Base-by-base conservation (phyloP, 345 rosid genomes). In the Schrenkiella parvula region DNA sequence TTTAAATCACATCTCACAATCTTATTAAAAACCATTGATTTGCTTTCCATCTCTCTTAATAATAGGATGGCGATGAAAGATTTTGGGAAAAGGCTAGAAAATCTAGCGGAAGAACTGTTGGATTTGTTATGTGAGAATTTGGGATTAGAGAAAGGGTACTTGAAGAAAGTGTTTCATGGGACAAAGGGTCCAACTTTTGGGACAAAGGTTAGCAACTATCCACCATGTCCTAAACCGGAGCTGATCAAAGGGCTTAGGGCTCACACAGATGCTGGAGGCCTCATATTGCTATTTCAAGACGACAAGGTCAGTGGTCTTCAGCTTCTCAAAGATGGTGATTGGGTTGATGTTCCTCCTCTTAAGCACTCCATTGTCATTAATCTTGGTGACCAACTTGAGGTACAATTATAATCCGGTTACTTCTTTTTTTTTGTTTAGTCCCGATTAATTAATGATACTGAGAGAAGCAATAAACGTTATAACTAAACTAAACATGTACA, bases 301-400 rank as follows among this genome's bases (percentile, higher is more conserved):
- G 96, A 89, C 53, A 81, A 82, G 60, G 99, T 95, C 74, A 86
- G 95, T 70, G 97, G 99, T 71, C 96, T 95, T 73, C 93, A 95
- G 86, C 85, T 95, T 55, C 93, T 91, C 68, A 91, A 95, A 82
- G 95, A 85, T 50, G 96, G 83, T 35, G 80, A 61, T 21, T 95
- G 95, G 96, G 57, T 95, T 41, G 91, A 89, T 68, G 97, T 91
- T 48, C 97, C 96, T 13, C 95, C 99, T 4, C 76, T 87, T 81
- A 82, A 76, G 29, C 87, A 89, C 80, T 88, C 95, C 69, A 89
- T 95, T 64, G 95, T 95, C 52, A 80, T 91, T 87, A 95, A 95
- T 83, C 80, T 87, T 11, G 97, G 99, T 14, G 97, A 93, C 87
- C 97, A 93, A 60, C 87, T 91, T 63, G 98, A 91, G 98, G 97